Percentiles rank a stretch among this genome's conserved stretches.
Conservation (phyloP, 345 rosid species). For the Brassica nigra region DNA sequence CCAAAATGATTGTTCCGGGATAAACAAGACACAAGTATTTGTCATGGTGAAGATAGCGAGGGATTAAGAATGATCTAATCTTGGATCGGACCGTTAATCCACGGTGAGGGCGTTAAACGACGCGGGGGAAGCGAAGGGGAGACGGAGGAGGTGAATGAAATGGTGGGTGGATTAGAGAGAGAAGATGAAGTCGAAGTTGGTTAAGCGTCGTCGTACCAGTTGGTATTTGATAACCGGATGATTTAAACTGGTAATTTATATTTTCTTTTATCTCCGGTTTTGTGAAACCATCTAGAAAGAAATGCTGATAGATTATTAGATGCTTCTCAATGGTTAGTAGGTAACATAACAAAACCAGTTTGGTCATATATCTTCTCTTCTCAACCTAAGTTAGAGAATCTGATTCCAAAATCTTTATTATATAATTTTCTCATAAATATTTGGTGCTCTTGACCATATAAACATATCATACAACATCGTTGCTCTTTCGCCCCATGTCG, state of each 20-base stretch:
- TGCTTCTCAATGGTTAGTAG: slow-evolving; percentile 32
- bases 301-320: slow-evolving; percentile 5
- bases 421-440: neutral
- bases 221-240: no score
- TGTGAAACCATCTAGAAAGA: slow-evolving; percentile 19
- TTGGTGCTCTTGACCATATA: neutral
- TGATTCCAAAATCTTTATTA: slow-evolving; percentile 27
- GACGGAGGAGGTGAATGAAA: no score
- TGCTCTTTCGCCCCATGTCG: slow-evolving; percentile 23
- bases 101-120: no score
- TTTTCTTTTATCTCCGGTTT: neutral
- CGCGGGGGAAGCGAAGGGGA: no score
- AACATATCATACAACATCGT: neutral
- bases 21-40: no score
- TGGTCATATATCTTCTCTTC: slow-evolving; percentile 21
- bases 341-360: slow-evolving; percentile 35
- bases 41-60: no score
- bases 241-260: neutral
- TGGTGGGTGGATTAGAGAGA: no score
- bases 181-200: no score
- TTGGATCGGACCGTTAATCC: no score
- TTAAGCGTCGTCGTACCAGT: no score
- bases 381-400: slow-evolving; percentile 36
- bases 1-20: no score
- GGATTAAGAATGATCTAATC: no score